phyloP scores from a whole-genome alignment of 331 rosid species.

The Arachis monticola region DNA sequence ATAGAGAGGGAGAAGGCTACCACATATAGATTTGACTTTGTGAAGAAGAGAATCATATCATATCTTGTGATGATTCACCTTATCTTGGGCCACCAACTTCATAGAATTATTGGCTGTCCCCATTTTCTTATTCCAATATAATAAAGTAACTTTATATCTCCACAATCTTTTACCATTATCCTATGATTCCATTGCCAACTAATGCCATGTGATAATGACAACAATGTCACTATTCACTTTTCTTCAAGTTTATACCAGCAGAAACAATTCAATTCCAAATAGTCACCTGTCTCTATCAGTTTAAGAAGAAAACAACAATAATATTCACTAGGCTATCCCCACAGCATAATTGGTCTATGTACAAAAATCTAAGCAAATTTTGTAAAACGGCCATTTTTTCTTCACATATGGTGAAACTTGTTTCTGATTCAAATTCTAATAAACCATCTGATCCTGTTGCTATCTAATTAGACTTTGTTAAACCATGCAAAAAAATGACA shows the following conservation, averaged over 20 bases:
- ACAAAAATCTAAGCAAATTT: background rate
- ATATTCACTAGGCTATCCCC: conserved; percentile 2
- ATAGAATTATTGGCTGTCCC: conserved; percentile 13
- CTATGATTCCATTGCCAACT: conserved; percentile 32
- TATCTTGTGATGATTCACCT: conserved; percentile 15
- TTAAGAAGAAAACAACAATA: background rate
- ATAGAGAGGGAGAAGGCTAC: background rate
- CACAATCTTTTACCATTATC: conserved; percentile 10
- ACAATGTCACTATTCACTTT: background rate
- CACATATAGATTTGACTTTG: background rate
- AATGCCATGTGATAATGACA: conserved; percentile 16
- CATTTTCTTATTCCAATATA: conserved; percentile 16
- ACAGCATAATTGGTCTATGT: background rate
- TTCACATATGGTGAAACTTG: background rate
- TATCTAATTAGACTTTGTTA: conserved; percentile 21
- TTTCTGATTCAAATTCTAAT: background rate
- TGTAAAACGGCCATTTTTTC: background rate
- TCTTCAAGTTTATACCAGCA: background rate
- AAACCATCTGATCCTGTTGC: conserved; percentile 1
- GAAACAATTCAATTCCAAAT: background rate
- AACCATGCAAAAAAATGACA: conserved; percentile 38
- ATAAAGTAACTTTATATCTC: background rate
- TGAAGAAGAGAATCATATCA: background rate
- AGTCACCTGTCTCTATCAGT: background rate
- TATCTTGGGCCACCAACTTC: conserved; percentile 20